These are phyloP conservation scores for Hymenoscyphus fraxineus DNA, from an alignment of 2,329 filamentous ascomycete species.

Conservation along the genomic window DNA sequence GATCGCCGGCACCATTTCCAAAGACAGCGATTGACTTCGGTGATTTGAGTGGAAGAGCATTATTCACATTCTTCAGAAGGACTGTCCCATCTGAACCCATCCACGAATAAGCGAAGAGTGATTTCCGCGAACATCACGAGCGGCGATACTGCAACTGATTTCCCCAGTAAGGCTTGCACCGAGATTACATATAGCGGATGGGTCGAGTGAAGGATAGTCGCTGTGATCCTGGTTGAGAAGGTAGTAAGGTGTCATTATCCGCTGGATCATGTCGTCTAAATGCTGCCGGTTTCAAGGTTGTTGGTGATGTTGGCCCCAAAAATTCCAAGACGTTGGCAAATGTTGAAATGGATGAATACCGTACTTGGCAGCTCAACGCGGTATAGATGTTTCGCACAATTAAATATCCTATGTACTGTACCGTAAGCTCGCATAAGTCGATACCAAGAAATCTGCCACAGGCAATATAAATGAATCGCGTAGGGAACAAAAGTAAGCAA, in stretches of 20 bases:
- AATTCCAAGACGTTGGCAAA: too few species aligned
- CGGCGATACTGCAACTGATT: neutral
- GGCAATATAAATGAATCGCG: too few species aligned
- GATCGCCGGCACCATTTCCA: conserved; percentile 45
- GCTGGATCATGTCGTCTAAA: conserved; percentile 62
- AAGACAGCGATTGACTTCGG: conserved; percentile 5
- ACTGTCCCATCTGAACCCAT: neutral
- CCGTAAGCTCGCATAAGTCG: too few species aligned
- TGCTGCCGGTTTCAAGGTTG: conserved; percentile 47
- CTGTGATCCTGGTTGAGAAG: conserved; percentile 44
- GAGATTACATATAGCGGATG: conserved; percentile 14
- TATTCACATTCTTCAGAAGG: conserved; percentile 33
- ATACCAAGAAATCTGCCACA: too few species aligned
- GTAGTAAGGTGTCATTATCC: conserved; percentile 61
- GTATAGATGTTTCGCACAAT: too few species aligned
- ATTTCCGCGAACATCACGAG: conserved; percentile 38
- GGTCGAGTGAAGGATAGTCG: conserved; percentile 39
- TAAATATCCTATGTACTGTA: too few species aligned
- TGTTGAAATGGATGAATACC: too few species aligned
- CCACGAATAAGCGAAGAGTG: conserved; percentile 66
- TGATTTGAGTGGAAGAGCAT: conserved; percentile 43
- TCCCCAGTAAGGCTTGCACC: conserved; percentile 11
- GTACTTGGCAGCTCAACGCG: too few species aligned
- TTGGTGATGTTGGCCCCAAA: neutral
- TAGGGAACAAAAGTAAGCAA: too few species aligned